phyloP scores from a whole-genome alignment of 2,329 filamentous ascomycete species.

The Phaeosphaeria sp. region DNA sequence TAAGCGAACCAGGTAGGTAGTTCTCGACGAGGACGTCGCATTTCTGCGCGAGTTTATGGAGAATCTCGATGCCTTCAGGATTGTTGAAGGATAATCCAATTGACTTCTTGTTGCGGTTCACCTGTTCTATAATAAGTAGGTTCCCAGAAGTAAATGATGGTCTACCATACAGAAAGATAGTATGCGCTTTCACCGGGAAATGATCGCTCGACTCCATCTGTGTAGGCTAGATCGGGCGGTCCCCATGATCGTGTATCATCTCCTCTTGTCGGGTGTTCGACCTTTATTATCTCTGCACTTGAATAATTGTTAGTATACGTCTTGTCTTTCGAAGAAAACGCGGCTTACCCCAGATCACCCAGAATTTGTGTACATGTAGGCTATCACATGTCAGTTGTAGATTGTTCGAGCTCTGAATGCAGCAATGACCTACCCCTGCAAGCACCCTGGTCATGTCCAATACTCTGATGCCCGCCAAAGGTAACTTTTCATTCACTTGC shows the following conservation, averaged over 20 bases:
- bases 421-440: constrained; percentile 73
- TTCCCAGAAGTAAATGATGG: background rate
- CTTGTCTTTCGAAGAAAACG: background rate
- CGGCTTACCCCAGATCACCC: constrained; percentile 83
- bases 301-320: background rate
- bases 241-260: constrained; percentile 98
- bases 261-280: constrained; percentile 89
- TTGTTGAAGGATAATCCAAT: constrained; percentile 89
- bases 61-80: constrained; percentile 78
- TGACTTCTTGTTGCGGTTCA: constrained; percentile 97
- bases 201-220: constrained; percentile 61
- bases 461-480: constrained; percentile 84
- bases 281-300: constrained; percentile 94
- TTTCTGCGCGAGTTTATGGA: constrained; percentile 81
- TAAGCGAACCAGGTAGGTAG: constrained; percentile 85
- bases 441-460: constrained; percentile 96
- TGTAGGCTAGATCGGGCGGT: constrained; percentile 86
- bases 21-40: constrained; percentile 96
- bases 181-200: constrained; percentile 95
- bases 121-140: constrained; percentile 57
- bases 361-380: constrained; percentile 97
- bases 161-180: constrained; percentile 74
- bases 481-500: constrained; percentile 59
- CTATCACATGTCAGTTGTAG: constrained; percentile 56
- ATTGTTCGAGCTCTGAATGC: background rate